Evolutionary conservation across 2,329 filamentous ascomycete species (phyloP), one percentile per base, ranked within the genome.

Genomic region (Botrytis pseudocinerea): DNA sequence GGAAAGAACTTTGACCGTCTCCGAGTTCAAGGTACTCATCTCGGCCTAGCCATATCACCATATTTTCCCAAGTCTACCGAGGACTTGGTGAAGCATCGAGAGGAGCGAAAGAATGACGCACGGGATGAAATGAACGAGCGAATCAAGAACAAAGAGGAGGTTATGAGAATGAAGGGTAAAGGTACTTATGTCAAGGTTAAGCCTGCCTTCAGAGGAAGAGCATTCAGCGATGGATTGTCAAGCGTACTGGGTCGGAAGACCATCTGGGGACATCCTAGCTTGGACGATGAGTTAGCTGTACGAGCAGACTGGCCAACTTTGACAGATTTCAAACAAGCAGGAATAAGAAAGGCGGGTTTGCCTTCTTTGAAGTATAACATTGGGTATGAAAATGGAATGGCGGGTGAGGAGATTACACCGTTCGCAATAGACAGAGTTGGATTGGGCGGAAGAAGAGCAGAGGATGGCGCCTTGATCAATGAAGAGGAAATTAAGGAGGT

Each of bases 251-350:
- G 18, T 10, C 32, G 14, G n/a, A 63, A 65, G 14, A 57, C 44
- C 2, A 44, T 51, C 18, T 70, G 69, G 60, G n/a, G 16, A 4
- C 35, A 57, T 22, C 48, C 35, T 22, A 25, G 35, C 8, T 42
- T 42, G 38, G n/a, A 54, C 9, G 32, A 16, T n/a, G 25, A 42
- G 6, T 25, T 22, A 28, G 4, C 35, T 2, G 65, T 32, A 18
- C 42, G 35, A 20, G 60, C 46, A 4, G 60, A 71, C 16, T 71
- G 60, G 60, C 69, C 69, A 32, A 46, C 25, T 32, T 65, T 71
- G 46, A 12, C 44, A 1, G 69, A 65, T n/a, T 42, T 71, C 4
- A 71, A 71, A n/a, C 28, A 42, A 10, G 69, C 42, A 16, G 69
- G 69, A 42, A 38, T 18, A 0, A 42, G 61, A 14, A 71, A 54